Evolutionary conservation across 768 basidiomycete genomes (phyloP), one percentile per base, ranked within the genome.

Genomic region (Pleurotus ostreatus): DNA sequence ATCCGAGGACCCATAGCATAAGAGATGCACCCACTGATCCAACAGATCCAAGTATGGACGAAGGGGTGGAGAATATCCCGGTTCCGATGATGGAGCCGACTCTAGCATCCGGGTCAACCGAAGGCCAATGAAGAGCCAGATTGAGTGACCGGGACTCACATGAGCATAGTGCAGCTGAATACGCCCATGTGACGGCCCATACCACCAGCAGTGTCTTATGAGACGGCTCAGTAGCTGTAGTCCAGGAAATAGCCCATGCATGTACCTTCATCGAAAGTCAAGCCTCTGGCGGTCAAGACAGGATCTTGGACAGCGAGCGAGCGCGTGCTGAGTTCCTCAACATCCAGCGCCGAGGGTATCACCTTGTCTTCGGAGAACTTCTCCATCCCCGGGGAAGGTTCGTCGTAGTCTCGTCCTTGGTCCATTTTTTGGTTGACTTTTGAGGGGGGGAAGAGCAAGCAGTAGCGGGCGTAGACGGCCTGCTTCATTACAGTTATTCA

Each of bases 1-100:
- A 82, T 4, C 83, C 84, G 18, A 84, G 77, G 1, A 84, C 78
- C 84, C 83, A 85, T n/a, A 84, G 77, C 76, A 85, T 78, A 47
- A 85, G 68, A 0, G 82, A 83, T 1, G 83, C 82, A n/a, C 83
- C 84, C 15, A 84, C 69, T 6, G 81, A 83, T 8, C 78, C 79
- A 0, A 84, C 83, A 0, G 80, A 78, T 0, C 66, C 71, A 37
- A 85, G 74, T 61, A 85, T 84, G 0, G 79, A 79, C 0, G 82
- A 82, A 0, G 83, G 84, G 0, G 83, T 84, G 1, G 81, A 81
- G 68, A 84, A 85, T 57, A 85, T 84, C 15, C 82, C 83, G 0
- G 83, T 84, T 0, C 83, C 82, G 59, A 84, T 83, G 56, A 85
- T 81, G 18, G 75, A 73, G 0, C 82, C 82, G 25, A 83, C 74